Evolutionary conservation across 768 basidiomycete species (phyloP), one percentile per base, ranked within the genome.

Genomic region (Rubroboletus pulcherrimus): DNA sequence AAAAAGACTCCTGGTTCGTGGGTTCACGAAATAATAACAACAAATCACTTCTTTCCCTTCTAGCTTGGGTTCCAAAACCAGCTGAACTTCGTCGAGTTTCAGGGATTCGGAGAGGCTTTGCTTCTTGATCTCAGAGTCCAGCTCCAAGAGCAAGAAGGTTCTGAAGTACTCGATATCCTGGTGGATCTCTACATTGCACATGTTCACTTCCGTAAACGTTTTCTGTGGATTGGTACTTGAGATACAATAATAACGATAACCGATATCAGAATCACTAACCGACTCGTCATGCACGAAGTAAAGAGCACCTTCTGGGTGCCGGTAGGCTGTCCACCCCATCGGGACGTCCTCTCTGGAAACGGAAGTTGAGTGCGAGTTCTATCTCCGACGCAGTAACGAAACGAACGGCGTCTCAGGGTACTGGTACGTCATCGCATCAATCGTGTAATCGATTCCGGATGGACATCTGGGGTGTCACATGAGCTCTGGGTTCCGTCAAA

Each of bases 241-340:
- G 40, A 42, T 43, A 40, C 6, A 33, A 41, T 44, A 7, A 42
- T n/a, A 38, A 51, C 3, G 21, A 57, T 15, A 26, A 5, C 21
- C 5, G 3, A 34, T 30, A 31, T 35, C 4, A 19, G 5, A 34
- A 37, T 14, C 39, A 61, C 74, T 10, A 47, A 83, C 84, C 70
- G 76, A 76, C 4, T 71, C 59, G 45, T 54, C 19, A 54, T 84
- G 73, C 59, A 75, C 76, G 53, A 81, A 87, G 62, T 86, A 87
- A 17, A 79, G 74, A 15, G 74, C 77, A 7, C 86, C 86, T 67
- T 87, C 85, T 0, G 85, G 84, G 59, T 87, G 86, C 3, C 73
- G 67, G 34, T 72, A 70, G 1, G 76, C 65, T 7, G 37, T 65
- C 86, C 86, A 87, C 0, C 74, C 78, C 4, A 19, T 7, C 0